These are phyloP conservation scores for Diaporthe nobilis DNA, from an alignment of 2,329 filamentous ascomycete species.

Conservation along the genomic window DNA sequence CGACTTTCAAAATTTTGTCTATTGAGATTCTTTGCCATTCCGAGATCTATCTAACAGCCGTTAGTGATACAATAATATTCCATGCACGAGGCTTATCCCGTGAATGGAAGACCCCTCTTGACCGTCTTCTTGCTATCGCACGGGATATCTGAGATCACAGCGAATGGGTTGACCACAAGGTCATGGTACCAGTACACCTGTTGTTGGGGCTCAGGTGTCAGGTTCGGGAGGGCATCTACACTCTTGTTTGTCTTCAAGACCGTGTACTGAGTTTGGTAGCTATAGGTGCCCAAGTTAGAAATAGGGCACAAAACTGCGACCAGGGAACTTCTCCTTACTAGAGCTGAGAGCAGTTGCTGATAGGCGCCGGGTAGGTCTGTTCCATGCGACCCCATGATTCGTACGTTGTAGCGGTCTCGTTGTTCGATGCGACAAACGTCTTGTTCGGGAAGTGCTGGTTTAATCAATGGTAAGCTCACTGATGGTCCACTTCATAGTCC, in stretches of 20 bases:
- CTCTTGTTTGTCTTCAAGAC: slow-evolving; percentile 38
- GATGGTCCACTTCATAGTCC: no score
- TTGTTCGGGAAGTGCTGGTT: slow-evolving; percentile 41
- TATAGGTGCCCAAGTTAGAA: background rate
- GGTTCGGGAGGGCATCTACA: slow-evolving; percentile 30
- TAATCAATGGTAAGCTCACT: background rate
- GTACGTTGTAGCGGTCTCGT: slow-evolving; percentile 33
- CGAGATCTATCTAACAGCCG: background rate
- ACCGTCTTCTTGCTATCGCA: slow-evolving; percentile 35
- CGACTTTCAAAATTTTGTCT: no score
- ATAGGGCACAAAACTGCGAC: background rate
- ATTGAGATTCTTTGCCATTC: background rate
- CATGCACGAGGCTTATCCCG: background rate
- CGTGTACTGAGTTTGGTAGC: slow-evolving; percentile 41
- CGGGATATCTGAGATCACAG: slow-evolving; percentile 32
- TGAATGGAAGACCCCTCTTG: background rate
- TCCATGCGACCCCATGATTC: slow-evolving; percentile 40
- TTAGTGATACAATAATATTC: background rate
- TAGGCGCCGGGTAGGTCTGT: slow-evolving; percentile 33
- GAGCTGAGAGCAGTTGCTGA: slow-evolving; percentile 40
- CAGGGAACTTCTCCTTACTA: slow-evolving; percentile 13
- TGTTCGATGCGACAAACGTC: slow-evolving; percentile 39
- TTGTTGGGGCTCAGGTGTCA: slow-evolving; percentile 32
- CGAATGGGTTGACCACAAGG: slow-evolving; percentile 25
- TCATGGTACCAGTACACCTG: slow-evolving; percentile 41